Conservation (phyloP, 2,329 filamentous ascomycete genomes). For the Diatrype stigma region DNA sequence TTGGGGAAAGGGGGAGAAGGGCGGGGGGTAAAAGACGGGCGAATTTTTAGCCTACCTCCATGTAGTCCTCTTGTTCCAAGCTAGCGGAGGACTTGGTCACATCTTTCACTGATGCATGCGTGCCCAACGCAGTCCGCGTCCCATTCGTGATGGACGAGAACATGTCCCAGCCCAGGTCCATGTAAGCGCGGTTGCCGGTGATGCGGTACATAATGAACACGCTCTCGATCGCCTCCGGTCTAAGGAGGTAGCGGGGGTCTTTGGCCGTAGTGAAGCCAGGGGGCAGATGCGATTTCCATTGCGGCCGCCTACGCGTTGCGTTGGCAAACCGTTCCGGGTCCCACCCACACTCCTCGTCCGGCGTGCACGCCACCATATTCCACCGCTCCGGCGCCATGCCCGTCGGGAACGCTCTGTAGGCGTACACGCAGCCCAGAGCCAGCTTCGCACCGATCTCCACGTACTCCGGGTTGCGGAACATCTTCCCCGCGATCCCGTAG, state of each 20-base stretch:
- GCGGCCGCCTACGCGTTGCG: constrained; percentile 17
- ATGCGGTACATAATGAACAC: constrained; percentile 29
- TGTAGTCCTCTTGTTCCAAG: constrained; percentile 39
- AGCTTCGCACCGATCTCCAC: constrained; percentile 53
- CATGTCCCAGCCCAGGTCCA: constrained; percentile 28
- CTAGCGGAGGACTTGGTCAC: constrained; percentile 43
- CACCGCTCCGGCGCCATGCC: constrained; percentile 61
- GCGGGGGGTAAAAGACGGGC: background rate
- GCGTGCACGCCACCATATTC: constrained; percentile 40
- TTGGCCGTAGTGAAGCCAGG: constrained; percentile 54
- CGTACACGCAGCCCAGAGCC: constrained; percentile 60
- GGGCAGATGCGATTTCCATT: constrained; percentile 25
- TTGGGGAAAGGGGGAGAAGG: background rate
- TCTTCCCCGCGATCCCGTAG: constrained; percentile 61
- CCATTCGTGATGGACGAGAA: constrained; percentile 23
- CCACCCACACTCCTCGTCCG: constrained; percentile 30
- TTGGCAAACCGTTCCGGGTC: constrained; percentile 15
- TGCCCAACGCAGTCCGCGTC: constrained; percentile 20
- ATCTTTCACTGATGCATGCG: constrained; percentile 23
- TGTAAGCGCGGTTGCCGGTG: constrained; percentile 22
- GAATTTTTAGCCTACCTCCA: constrained; percentile 21
- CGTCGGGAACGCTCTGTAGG: constrained; percentile 52
- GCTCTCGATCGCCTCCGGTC: constrained; percentile 31
- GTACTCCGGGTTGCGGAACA: constrained; percentile 52
- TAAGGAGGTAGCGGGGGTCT: constrained; percentile 30